These are phyloP conservation scores for Mycena citricolor DNA, from an alignment of 1,284 basidiomycete species.

Conservation along the genomic window DNA sequence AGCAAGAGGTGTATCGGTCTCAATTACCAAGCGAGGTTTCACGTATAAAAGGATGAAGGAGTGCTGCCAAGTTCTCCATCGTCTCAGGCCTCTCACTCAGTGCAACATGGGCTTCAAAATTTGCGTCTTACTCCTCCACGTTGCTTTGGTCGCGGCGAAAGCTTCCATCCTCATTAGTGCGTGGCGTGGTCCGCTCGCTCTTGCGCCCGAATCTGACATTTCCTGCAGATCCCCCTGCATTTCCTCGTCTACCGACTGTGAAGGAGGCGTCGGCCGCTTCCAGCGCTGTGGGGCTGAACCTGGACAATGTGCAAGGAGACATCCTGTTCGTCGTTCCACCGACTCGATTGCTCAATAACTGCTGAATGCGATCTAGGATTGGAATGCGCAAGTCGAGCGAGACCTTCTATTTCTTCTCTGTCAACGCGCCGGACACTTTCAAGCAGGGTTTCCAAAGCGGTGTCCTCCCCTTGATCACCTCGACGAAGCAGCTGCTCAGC, in stretches of 20 bases:
- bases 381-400: conserved; percentile 34
- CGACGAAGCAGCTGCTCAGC: conserved; percentile 24
- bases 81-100: too few species aligned
- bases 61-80: too few species aligned
- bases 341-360: not conserved
- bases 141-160: too few species aligned
- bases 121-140: too few species aligned
- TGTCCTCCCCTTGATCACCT: conserved; percentile 36
- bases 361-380: conserved; percentile 21
- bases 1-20: too few species aligned
- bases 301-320: conserved; percentile 28
- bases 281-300: conserved; percentile 5
- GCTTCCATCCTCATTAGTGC: too few species aligned
- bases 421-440: conserved; percentile 29
- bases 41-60: too few species aligned
- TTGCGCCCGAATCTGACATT: too few species aligned
- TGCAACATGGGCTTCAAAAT: too few species aligned
- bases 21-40: too few species aligned
- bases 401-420: conserved; percentile 36
- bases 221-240: conserved; percentile 11
- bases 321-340: conserved; percentile 21
- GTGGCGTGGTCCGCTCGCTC: too few species aligned
- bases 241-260: conserved; percentile 7
- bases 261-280: conserved; percentile 6
- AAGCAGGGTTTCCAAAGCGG: conserved; percentile 28